Base-by-base conservation (phyloP, 23 red algal genomes). In the Cyanidiococcus yangmingshanensis region DNA sequence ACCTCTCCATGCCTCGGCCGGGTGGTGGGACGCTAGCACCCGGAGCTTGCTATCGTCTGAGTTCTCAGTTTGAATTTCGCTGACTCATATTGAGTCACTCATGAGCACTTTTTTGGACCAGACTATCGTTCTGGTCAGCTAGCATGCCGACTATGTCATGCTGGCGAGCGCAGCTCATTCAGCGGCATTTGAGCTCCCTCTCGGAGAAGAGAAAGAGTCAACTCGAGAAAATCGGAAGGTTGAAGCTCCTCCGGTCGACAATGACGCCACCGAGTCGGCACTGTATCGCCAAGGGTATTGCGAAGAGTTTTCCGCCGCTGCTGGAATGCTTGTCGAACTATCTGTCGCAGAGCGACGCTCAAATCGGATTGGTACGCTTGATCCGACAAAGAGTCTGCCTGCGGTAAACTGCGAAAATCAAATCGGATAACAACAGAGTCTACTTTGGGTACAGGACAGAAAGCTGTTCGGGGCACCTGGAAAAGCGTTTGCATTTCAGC, bases 291-390 rank as follows among this genome's bases (percentile, higher is more conserved):
- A 2, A 96, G 63, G 17, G 71, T 85, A 50, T 96, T 96, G 77
- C 92, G 84, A 0, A 96, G 67, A 16, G 59, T 76, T 75, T 96
- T 96, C 17, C 92, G 58, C 41, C 92, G 77, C 74, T 96, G 92
- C 32, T 90, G 82, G 68, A 96, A 96, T 12, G 87, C 87, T 7
- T 38, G 58, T 77, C 75, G 40, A 18, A 96, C 79, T 25, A 96
- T 84, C 31, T 36, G 76, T 7, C 84, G 80, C 39, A 96, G 30
- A 0, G 50, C 78, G 7, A 59, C 50, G 12, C 40, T 77, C 75
- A 83, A 29, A 1, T 77, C 58, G 51, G 37, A 35, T 89, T 58
- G n/a, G n/a, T n/a, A n/a, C n/a, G n/a, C n/a, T n/a, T n/a, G 7
- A 75, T 59, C 0, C 32, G 59, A 79, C 84, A 84, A 39, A 80